These are phyloP conservation scores for Paramecium primaurelia DNA, from an alignment of 73 alveolate species.

Conservation along the genomic window DNA sequence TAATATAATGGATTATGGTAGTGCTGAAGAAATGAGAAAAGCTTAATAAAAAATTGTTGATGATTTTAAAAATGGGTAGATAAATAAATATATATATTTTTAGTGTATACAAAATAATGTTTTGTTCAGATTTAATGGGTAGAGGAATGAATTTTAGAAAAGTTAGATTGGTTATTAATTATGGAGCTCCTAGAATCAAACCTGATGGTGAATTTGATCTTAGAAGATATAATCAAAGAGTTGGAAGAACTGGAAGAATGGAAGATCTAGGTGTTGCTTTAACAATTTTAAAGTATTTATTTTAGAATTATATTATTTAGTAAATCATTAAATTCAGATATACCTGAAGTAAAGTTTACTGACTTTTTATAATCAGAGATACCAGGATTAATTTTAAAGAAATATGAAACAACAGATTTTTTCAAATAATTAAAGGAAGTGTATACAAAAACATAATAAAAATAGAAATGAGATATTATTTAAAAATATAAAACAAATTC, in stretches of 20 bases:
- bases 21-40: constrained; percentile 18
- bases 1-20: not conserved
- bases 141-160: constrained; percentile 50
- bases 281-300: constrained; percentile 6
- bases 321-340: not conserved
- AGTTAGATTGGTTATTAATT: constrained; percentile 13
- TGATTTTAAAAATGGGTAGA: not conserved
- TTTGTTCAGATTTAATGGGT: constrained; percentile 31
- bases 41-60: not conserved
- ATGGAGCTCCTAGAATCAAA: not conserved
- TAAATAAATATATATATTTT: not conserved
- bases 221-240: constrained; percentile 36
- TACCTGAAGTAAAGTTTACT: not conserved
- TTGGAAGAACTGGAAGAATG: constrained; percentile 52
- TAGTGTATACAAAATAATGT: not conserved
- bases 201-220: not conserved
- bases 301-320: not conserved
- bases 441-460: not conserved
- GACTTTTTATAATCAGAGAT: not conserved
- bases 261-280: constrained; percentile 42
- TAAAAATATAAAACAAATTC: not conserved
- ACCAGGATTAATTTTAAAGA: not conserved
- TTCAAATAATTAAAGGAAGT: not conserved
- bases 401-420: not conserved
- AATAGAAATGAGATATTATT: not conserved